A percentile compares a stretch with the other conserved stretches of the same genome.
These are phyloP conservation scores for Colletotrichum paranaense DNA, from an alignment of 2,329 filamentous ascomycete species.

Conservation along the genomic window DNA sequence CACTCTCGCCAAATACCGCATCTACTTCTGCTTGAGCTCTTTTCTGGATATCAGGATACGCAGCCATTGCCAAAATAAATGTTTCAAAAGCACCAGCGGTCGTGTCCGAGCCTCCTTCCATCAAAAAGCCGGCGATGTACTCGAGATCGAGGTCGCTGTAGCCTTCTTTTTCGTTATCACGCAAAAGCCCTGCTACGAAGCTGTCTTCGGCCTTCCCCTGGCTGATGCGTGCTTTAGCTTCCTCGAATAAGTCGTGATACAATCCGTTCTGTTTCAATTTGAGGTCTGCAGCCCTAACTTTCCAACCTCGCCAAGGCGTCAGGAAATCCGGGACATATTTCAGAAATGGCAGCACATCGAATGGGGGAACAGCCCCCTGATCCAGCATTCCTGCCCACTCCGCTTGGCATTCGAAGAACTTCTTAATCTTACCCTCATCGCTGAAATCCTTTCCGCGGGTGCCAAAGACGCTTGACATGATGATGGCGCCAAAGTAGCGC, in stretches of 20 bases:
- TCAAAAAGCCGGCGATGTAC: slow-evolving; percentile 36
- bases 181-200: slow-evolving; percentile 4
- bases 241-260: slow-evolving; percentile 12
- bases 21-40: slow-evolving; percentile 44
- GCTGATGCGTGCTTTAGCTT: background rate
- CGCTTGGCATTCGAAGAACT: slow-evolving; percentile 39
- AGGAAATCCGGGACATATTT: background rate
- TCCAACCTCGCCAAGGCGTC: slow-evolving; percentile 17
- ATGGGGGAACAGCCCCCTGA: slow-evolving; percentile 40
- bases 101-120: slow-evolving; percentile 43
- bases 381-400: slow-evolving; percentile 40
- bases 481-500: slow-evolving; percentile 6
- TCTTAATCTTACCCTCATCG: slow-evolving; percentile 2
- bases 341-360: slow-evolving; percentile 40
- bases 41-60: slow-evolving; percentile 36
- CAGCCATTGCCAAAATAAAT: slow-evolving; percentile 41
- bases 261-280: slow-evolving; percentile 5
- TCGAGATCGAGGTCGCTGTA: slow-evolving; percentile 38
- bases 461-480: slow-evolving; percentile 13
- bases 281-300: background rate
- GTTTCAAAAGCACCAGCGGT: slow-evolving; percentile 33
- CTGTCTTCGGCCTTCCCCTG: slow-evolving; percentile 6
- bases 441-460: slow-evolving; percentile 34
- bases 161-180: slow-evolving; percentile 25
- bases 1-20: slow-evolving; percentile 33